Evolutionary conservation across 2,329 filamentous ascomycete genomes (phyloP), one percentile per base, ranked within the genome.

Genomic region (Calonectria crousiana): DNA sequence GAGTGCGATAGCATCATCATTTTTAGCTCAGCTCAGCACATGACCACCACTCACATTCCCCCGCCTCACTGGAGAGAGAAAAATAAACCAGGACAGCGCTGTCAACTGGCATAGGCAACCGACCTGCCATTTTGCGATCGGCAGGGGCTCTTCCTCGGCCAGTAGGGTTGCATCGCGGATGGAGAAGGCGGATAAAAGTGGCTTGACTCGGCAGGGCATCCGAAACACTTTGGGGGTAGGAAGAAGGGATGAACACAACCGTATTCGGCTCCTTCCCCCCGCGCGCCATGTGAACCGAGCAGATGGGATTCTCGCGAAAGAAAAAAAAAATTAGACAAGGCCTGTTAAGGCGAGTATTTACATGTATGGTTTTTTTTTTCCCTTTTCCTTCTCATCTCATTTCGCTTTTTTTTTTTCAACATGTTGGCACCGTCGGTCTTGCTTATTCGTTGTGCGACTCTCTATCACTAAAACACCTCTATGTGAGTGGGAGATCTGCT

Each of bases 161-260:
- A 62, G 56, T 16, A 41, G 11, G 16, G 70, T 72, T 51, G n/a
- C 70, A 72, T 60, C 32, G 70, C 11, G 11, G 53, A 72, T 47
- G 70, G 70, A 26, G 70, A 36, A 65, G 28, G 14, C 44, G 36
- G 56, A 36, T 36, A 34, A 60, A 67, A 64, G 38, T 60, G 64
- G 64, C 64, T 67, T 62, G 52, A 38, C 30, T 67, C 62, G 64
- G 62, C 23, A 67, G 67, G 58, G 51, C 32, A 67, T 71, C 77
- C 75, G 75, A 78, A 78, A 78, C 71, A 58, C 75, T 69, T 72
- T 52, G 62, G 73, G 73, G 73, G 60, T 69, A 73, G 9, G 9
- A 73, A 73, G 71, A 75, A 76, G 78, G 78, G 18, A 52, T 20
- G 60, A 52, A 36, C 26, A 32, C n/a, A 32, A 38, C 20, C 34